These are phyloP conservation scores for Alternaria hordeiaustralica DNA, from an alignment of 2,329 filamentous ascomycete species.

Conservation along the genomic window DNA sequence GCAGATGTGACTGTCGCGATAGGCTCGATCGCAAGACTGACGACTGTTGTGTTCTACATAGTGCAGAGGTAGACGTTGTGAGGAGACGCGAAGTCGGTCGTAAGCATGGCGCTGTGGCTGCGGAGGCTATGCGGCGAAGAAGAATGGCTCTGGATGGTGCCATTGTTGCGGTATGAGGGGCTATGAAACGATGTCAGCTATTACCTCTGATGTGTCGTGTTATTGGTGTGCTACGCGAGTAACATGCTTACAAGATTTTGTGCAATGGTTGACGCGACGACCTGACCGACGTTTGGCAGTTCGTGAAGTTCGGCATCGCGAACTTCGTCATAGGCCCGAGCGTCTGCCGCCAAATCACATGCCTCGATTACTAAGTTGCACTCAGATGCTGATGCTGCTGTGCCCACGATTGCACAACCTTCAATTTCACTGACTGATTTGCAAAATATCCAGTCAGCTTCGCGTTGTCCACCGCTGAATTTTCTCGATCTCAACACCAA, in stretches of 20 bases:
- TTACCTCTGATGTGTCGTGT: constrained; percentile 14
- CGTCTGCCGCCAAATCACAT: constrained; percentile 39
- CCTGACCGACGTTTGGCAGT: constrained; percentile 20
- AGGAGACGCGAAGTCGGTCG: constrained; percentile 29
- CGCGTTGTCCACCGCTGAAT: background rate
- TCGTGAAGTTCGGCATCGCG: constrained; percentile 10
- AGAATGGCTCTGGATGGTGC: constrained; percentile 44
- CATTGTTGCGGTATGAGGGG: constrained; percentile 28
- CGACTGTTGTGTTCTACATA: constrained; percentile 3
- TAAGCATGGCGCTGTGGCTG: constrained; percentile 22
- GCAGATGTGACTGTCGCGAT: constrained; percentile 6
- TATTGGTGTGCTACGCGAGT: background rate
- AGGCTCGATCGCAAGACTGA: constrained; percentile 14
- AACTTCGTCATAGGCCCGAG: constrained; percentile 42
- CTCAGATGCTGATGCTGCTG: background rate
- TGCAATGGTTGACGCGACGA: constrained; percentile 13
- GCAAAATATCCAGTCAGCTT: background rate
- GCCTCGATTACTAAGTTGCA: constrained; percentile 20
- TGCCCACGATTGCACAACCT: background rate
- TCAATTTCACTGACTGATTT: constrained; percentile 5
- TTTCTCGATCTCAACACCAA: constrained; percentile 28
- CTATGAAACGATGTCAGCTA: constrained; percentile 8
- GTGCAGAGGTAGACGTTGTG: constrained; percentile 19
- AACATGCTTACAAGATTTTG: constrained; percentile 15
- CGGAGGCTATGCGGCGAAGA: constrained; percentile 24